Conservation (phyloP, 2,329 filamentous ascomycete genomes). For the Macrophomina phaseolina region DNA sequence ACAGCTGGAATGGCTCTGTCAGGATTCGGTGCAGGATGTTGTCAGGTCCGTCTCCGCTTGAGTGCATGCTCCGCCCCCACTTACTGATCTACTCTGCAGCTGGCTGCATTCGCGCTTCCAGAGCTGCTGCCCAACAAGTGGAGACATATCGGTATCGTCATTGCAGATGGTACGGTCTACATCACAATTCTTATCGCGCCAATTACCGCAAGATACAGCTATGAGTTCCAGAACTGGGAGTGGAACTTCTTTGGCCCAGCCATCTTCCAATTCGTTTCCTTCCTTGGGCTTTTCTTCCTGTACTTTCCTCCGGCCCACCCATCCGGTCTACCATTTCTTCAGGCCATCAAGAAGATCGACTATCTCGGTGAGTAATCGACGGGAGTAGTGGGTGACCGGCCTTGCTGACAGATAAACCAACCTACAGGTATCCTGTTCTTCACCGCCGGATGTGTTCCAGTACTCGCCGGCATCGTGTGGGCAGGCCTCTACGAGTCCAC, state of each 20-base stretch:
- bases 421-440: slow-evolving; percentile 34
- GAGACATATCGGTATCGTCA: slow-evolving; percentile 52
- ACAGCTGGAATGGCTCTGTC: slow-evolving; percentile 50
- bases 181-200: slow-evolving; percentile 55
- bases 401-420: no score
- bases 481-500: slow-evolving; percentile 35
- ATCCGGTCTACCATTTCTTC: slow-evolving; percentile 34
- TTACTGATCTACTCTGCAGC: slow-evolving; percentile 29
- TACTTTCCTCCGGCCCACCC: slow-evolving; percentile 51
- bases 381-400: no score
- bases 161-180: slow-evolving; percentile 48
- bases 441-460: slow-evolving; percentile 35
- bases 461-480: slow-evolving; percentile 44
- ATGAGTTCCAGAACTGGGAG: slow-evolving; percentile 48
- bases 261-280: slow-evolving; percentile 52
- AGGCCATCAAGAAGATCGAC: slow-evolving; percentile 40
- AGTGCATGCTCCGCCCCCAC: neutral
- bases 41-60: slow-evolving; percentile 39
- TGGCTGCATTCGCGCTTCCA: slow-evolving; percentile 53
- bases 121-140: slow-evolving; percentile 58
- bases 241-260: slow-evolving; percentile 55
- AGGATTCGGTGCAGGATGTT: slow-evolving; percentile 54
- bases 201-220: slow-evolving; percentile 52
- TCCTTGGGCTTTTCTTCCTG: slow-evolving; percentile 50
- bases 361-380: slow-evolving; percentile 35